Conservation (phyloP, 345 rosid species). For the Eucalyptus melliodora region DNA sequence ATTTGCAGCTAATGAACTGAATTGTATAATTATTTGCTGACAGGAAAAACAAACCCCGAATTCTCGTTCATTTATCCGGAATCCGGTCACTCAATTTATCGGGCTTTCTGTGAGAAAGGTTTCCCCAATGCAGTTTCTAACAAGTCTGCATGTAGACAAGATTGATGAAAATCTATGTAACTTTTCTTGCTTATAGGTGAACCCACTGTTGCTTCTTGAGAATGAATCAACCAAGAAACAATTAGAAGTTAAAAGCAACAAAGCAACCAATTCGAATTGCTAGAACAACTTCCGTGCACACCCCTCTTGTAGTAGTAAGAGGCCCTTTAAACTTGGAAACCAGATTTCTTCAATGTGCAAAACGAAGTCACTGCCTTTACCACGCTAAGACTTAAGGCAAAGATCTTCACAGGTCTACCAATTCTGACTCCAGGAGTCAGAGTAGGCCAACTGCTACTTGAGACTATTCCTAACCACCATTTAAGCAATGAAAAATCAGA, state of each 20-base stretch:
- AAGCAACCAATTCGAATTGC: neutral
- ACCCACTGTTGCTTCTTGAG: neutral
- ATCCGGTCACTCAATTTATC: neutral
- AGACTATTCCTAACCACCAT: neutral
- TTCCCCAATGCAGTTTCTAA: neutral
- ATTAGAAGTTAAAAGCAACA: neutral
- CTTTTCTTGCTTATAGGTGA: neutral
- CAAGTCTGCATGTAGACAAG: neutral
- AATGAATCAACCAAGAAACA: neutral
- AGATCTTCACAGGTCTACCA: conserved; percentile 12
- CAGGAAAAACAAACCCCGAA: neutral
- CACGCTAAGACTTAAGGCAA: neutral
- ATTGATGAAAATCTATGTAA: neutral
- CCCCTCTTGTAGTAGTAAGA: neutral
- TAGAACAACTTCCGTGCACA: neutral
- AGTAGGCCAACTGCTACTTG: conserved; percentile 38
- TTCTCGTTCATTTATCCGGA: neutral
- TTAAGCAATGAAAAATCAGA: neutral
- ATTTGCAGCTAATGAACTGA: neutral
- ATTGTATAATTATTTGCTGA: neutral
- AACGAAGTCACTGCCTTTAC: neutral
- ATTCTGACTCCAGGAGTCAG: neutral
- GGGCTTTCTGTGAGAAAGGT: neutral
- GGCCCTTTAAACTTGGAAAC: neutral
- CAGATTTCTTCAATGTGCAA: neutral